A percentile compares a stretch with the other conserved stretches of the same genome.
These are phyloP conservation scores for Ustilago bromivora DNA, from an alignment of 1,284 basidiomycete species.

Conservation along the genomic window DNA sequence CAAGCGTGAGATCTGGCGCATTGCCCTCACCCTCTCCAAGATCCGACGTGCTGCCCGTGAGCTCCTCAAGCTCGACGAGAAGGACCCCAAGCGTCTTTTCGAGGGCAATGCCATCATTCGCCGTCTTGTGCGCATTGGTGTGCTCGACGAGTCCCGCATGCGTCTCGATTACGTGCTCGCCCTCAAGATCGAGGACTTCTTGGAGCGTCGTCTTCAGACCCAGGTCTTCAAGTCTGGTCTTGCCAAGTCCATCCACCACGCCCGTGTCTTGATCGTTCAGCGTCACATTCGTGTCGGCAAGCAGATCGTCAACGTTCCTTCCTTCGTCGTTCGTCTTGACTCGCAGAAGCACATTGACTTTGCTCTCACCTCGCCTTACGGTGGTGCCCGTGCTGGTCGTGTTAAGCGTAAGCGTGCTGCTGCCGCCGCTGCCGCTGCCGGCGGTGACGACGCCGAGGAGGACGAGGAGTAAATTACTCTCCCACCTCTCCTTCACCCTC, in stretches of 20 bases:
- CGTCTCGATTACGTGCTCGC: conserved; percentile 91
- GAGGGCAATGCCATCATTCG: conserved; percentile 99
- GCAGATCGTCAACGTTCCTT: conserved; percentile 99
- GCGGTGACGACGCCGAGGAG: conserved; percentile 85
- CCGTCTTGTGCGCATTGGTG: conserved; percentile 98
- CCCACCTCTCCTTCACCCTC: neutral
- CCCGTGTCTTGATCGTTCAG: conserved; percentile 96
- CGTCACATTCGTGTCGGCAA: conserved; percentile 98
- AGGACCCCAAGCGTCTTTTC: conserved; percentile 99
- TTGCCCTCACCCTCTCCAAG: conserved; percentile 94
- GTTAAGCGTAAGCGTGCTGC: conserved; percentile 98
- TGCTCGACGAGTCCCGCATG: conserved; percentile 99
- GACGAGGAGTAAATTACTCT: conserved; percentile 59
- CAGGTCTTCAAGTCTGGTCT: conserved; percentile 99
- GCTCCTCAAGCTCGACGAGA: conserved; percentile 99
- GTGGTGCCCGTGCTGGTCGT: conserved; percentile 94
- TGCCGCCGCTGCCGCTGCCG: conserved; percentile 91
- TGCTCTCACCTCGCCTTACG: conserved; percentile 95
- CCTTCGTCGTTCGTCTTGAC: conserved; percentile 87
- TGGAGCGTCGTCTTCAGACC: conserved; percentile 98
- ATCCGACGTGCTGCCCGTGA: conserved; percentile 99
- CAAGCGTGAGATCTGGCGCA: conserved; percentile 99
- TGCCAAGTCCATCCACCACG: conserved; percentile 98
- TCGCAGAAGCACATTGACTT: conserved; percentile 91
- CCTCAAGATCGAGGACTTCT: conserved; percentile 99